Evolutionary conservation across 2,329 filamentous ascomycete genomes (phyloP).

Genomic region (Seiridium cupressi): DNA sequence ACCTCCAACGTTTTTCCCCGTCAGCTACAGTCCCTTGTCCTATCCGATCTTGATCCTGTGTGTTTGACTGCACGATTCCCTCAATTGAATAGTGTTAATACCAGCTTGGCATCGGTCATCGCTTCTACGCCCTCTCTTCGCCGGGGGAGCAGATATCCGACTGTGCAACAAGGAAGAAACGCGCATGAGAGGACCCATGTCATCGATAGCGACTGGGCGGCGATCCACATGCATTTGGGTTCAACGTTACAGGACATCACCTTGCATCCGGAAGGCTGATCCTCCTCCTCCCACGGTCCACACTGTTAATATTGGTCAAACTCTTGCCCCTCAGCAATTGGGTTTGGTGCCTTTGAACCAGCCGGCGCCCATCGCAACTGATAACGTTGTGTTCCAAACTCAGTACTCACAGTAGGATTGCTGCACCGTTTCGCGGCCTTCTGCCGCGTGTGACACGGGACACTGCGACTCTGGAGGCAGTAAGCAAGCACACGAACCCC

Average conservation of each 20-base stretch:
- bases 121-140: not conserved
- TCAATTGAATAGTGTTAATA: no score
- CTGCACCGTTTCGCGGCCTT: no score
- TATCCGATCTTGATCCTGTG: no score
- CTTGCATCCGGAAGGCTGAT: slow-evolving; percentile 6
- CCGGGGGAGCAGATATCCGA: not conserved
- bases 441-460: no score
- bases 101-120: not conserved
- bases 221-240: slow-evolving; percentile 5
- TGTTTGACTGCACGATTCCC: no score
- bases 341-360: no score
- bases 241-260: slow-evolving; percentile 11
- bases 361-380: not conserved
- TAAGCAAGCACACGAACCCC: no score
- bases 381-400: not conserved
- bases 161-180: slow-evolving; percentile 3
- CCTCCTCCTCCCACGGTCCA: not conserved
- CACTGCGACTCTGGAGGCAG: no score
- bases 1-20: not conserved
- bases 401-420: no score
- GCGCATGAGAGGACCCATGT: not conserved
- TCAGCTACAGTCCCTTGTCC: not conserved
- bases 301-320: not conserved
- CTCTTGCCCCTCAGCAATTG: not conserved
- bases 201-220: not conserved